Conservation (phyloP, 495 filamentous ascomycete genomes). For the Penicillium ucsense region DNA sequence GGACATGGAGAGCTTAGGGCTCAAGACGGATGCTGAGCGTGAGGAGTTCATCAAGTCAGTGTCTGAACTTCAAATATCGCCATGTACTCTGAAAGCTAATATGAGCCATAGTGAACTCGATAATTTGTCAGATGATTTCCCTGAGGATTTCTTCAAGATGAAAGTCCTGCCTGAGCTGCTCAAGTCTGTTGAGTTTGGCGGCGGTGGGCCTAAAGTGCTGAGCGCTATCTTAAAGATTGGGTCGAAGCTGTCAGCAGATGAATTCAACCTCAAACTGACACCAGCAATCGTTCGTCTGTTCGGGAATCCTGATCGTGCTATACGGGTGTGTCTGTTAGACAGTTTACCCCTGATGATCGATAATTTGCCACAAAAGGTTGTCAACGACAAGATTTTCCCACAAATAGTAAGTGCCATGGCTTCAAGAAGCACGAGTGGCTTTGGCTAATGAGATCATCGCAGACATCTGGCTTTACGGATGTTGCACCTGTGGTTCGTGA, state of each 20-base stretch:
- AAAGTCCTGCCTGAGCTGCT: constrained; percentile 93
- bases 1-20: constrained; percentile 80
- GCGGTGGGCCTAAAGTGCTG: constrained; percentile 89
- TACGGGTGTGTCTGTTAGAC: constrained; percentile 85
- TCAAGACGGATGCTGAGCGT: constrained; percentile 75
- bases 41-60: constrained; percentile 71
- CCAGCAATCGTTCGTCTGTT: constrained; percentile 85
- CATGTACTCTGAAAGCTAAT: neutral
- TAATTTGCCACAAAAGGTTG: constrained; percentile 74
- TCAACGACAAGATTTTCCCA: constrained; percentile 95
- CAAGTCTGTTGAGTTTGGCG: constrained; percentile 94
- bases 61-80: too few relatives aligned
- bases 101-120: constrained; percentile 60
- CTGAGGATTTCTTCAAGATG: constrained; percentile 95
- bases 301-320: constrained; percentile 80
- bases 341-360: constrained; percentile 88
- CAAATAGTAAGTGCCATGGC: constrained; percentile 53
- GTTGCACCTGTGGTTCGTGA: constrained; percentile 84
- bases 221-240: constrained; percentile 81
- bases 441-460: constrained; percentile 2
- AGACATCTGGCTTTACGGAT: constrained; percentile 89
- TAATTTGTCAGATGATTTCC: constrained; percentile 81
- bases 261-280: constrained; percentile 75
- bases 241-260: constrained; percentile 73
- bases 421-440: neutral